phyloP scores from a whole-genome alignment of 2,329 filamentous ascomycete species.

The Cylindrodendrum hubeiense region DNA sequence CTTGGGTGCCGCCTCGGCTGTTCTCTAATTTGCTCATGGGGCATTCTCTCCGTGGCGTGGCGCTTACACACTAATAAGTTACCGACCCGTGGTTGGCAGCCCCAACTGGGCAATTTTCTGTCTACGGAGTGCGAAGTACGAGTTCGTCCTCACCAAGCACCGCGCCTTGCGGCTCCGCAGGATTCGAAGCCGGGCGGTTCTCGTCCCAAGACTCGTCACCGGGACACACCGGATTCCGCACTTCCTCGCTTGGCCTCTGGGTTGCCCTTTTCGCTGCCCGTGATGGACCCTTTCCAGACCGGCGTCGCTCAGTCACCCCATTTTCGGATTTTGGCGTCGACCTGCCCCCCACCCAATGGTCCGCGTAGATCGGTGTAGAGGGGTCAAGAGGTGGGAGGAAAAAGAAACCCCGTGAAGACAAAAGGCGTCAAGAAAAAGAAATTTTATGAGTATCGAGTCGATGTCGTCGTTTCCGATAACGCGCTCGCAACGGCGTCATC shows the following conservation, averaged over 20 bases:
- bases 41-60: neutral
- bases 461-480: conserved; percentile 13
- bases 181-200: conserved; percentile 26
- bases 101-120: neutral
- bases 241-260: neutral
- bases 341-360: conserved; percentile 1
- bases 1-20: conserved; percentile 2
- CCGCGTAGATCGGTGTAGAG: neutral
- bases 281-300: conserved; percentile 2
- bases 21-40: conserved; percentile 25
- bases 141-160: conserved; percentile 6
- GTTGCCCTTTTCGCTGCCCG: conserved; percentile 1
- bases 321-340: conserved; percentile 10
- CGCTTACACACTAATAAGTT: conserved; percentile 18
- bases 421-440: conserved; percentile 15
- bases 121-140: no score
- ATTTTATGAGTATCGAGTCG: neutral
- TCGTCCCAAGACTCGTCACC: conserved; percentile 26
- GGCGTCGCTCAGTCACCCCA: conserved; percentile 21
- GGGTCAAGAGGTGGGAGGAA: neutral
- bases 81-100: neutral
- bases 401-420: neutral
- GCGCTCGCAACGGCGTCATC: neutral
- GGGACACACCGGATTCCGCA: conserved; percentile 30
- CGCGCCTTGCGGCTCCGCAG: conserved; percentile 15